Evolutionary conservation across 2,329 filamentous ascomycete genomes (phyloP), one percentile per base, ranked within the genome.

Genomic region (Colletotrichum gigasporum): DNA sequence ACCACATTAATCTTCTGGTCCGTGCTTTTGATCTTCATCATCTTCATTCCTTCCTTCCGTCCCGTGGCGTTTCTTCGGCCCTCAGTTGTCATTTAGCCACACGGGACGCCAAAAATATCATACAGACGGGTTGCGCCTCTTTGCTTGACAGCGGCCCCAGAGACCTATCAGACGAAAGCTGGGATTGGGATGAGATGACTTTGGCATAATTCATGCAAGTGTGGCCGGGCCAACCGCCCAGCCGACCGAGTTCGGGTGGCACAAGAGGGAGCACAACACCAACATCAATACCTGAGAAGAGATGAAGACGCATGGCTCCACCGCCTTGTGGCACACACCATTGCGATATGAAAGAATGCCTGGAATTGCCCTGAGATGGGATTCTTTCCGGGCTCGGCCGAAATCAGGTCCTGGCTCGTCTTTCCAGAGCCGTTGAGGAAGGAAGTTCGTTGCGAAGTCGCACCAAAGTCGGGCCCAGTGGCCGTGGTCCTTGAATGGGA

Each of bases 371-470:
- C 10, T 20, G 24, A 18, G 10, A 14, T 32, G 3, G 30, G 30
- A 32, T 32, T n/a, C 9, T 48, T 22, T 30, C n/a, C 28, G 24
- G 18, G 9, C 3, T 16, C 14, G 14, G 14, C 39, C 28, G 20
- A 26, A 28, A 48, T 11, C 22, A 28, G 20, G 3, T 50, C 14
- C 20, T 14, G 22, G 8, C 16, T n/a, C 12, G 53, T 11, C 8
- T 32, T 44, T 32, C 24, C 26, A n/a, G 7, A 26, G 57, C 51
- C 12, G 34, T 62, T 48, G 16, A 26, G 58, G 58, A n/a, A 26
- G 58, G 58, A n/a, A 62, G 22, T 62, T 28, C 22, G 26, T 47
- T 39, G 50, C 57, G 57, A 62, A 26, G 42, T 56, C 26, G 51
- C 32, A 62, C 52, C 47, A 24, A 11, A 9, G 4, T 18, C 24